Percentiles rank a stretch among this genome's conserved stretches.
These are phyloP conservation scores for Coleophoma crateriformis DNA, from an alignment of 2,329 filamentous ascomycete genomes.

Conservation along the genomic window DNA sequence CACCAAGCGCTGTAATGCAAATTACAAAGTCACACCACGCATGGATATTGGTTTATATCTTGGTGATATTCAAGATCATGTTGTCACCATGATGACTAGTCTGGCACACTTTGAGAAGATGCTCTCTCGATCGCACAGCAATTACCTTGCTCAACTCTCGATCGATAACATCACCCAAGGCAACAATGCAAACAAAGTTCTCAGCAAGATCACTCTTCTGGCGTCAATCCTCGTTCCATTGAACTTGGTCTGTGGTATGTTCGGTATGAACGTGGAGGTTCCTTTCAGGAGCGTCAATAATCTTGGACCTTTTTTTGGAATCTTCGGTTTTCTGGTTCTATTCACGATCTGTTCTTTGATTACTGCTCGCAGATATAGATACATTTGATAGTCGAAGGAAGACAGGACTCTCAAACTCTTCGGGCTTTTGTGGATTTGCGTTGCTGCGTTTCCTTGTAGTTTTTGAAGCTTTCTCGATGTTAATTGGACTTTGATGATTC, in stretches of 20 bases:
- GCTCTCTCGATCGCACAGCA: constrained; percentile 86
- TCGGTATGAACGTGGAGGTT: constrained; percentile 81
- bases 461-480: not conserved
- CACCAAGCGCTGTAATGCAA: constrained; percentile 97
- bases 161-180: constrained; percentile 88
- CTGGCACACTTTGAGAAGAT: constrained; percentile 96
- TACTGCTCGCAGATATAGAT: constrained; percentile 21
- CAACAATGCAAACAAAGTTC: constrained; percentile 79
- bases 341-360: constrained; percentile 32
- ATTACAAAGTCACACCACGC: constrained; percentile 89
- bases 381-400: constrained; percentile 15
- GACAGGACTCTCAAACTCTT: not conserved
- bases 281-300: constrained; percentile 48
- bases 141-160: constrained; percentile 90
- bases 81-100: constrained; percentile 98
- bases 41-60: constrained; percentile 97
- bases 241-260: constrained; percentile 76
- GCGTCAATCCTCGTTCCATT: constrained; percentile 95
- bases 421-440: not conserved
- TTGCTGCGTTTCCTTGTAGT: too few species aligned
- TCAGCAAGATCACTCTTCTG: constrained; percentile 92
- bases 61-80: constrained; percentile 97
- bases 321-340: constrained; percentile 48
- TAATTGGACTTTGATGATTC: not conserved
- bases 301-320: constrained; percentile 55